Evolutionary conservation across 2,329 filamentous ascomycete species (phyloP).

Genomic region (Didymella sp.): DNA sequence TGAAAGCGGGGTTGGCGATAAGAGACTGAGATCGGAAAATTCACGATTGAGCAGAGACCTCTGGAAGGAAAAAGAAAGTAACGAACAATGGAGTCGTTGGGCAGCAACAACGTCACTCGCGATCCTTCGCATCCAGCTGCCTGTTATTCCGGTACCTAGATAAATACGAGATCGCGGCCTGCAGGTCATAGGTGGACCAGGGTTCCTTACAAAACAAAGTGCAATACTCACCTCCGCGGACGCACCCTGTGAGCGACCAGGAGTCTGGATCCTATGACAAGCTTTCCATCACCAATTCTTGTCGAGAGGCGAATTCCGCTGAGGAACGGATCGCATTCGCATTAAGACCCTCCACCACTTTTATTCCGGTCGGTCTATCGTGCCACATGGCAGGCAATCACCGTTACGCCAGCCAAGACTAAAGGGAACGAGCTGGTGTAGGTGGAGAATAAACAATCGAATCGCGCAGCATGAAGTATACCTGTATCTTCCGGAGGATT

Average conservation of each 20-base stretch:
- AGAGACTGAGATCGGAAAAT: background rate
- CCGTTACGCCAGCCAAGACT: background rate
- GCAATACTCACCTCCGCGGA: background rate
- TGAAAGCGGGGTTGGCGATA: background rate
- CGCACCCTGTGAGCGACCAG: background rate
- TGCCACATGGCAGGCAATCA: background rate
- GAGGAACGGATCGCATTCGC: background rate
- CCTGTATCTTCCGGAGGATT: background rate
- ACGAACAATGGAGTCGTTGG: background rate
- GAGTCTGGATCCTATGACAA: constrained; percentile 5
- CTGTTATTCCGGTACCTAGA: no score
- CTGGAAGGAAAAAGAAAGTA: no score
- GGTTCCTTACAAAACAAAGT: background rate
- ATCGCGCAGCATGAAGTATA: background rate
- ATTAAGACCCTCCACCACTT: background rate
- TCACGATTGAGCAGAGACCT: background rate
- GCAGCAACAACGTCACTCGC: background rate
- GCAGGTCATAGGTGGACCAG: background rate
- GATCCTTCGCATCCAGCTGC: background rate
- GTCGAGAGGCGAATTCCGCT: background rate
- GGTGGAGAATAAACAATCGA: background rate
- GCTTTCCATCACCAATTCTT: background rate
- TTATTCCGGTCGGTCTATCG: background rate
- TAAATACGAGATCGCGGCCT: background rate
- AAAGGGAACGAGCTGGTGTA: background rate